A percentile compares a stretch with the other conserved stretches of the same genome.
Conservation (phyloP, 2,329 filamentous ascomycete species). For the Stemphylium beticola region DNA sequence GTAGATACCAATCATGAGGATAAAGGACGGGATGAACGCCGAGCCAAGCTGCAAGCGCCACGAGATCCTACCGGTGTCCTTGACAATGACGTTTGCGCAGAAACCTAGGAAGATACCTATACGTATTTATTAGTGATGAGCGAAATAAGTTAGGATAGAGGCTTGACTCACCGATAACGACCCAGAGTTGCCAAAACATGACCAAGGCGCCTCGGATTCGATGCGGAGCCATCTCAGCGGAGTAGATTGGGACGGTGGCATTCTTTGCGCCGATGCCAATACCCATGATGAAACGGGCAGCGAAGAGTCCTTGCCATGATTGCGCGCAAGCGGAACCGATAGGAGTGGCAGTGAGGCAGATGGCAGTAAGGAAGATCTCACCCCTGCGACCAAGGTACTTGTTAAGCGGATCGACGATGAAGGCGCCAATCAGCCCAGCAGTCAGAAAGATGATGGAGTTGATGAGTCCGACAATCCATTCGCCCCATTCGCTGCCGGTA, state of each 20-base stretch:
- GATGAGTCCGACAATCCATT: constrained; percentile 44
- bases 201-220: constrained; percentile 48
- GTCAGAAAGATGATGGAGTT: constrained; percentile 51
- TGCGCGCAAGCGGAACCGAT: constrained; percentile 47
- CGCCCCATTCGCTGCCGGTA: constrained; percentile 19
- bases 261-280: constrained; percentile 45
- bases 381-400: constrained; percentile 47
- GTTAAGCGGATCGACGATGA: constrained; percentile 45
- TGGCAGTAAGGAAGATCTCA: constrained; percentile 48
- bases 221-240: constrained; percentile 44
- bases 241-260: constrained; percentile 44
- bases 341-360: constrained; percentile 45
- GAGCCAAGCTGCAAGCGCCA: constrained; percentile 49
- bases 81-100: constrained; percentile 57
- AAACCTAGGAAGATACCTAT: constrained; percentile 54
- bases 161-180: constrained; percentile 38
- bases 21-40: constrained; percentile 49
- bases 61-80: constrained; percentile 44
- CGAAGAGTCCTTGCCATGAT: constrained; percentile 47
- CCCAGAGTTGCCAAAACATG: constrained; percentile 50
- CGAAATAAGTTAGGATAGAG: constrained; percentile 14
- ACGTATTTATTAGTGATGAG: constrained; percentile 8
- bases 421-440: constrained; percentile 41
- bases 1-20: constrained; percentile 44
- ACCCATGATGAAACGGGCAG: constrained; percentile 45